A percentile compares a stretch with the other conserved stretches of the same genome.
phyloP scores from a whole-genome alignment of 208 protist genomes.

The Tritrichomonas musculus region DNA sequence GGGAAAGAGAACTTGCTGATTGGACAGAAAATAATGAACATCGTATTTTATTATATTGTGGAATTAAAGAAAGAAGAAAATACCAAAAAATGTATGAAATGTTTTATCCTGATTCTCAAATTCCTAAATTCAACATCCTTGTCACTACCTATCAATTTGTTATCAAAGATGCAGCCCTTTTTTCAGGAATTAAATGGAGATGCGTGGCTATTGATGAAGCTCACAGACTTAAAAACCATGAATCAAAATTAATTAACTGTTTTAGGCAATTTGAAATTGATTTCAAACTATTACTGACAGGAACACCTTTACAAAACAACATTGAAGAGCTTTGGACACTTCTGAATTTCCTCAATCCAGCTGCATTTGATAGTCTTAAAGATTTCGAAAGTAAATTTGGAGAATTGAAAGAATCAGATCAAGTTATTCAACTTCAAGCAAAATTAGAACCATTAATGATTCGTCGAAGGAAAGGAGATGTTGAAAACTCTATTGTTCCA shows the following conservation, averaged over 20 bases:
- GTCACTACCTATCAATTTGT: slow-evolving; percentile 70
- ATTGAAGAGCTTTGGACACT: slow-evolving; percentile 26
- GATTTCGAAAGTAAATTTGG: background rate
- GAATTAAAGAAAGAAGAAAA: background rate
- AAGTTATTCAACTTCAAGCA: slow-evolving; percentile 6
- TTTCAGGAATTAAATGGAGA: slow-evolving; percentile 54
- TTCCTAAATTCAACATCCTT: slow-evolving; percentile 41
- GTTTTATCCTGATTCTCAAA: slow-evolving; percentile 9
- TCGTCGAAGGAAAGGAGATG: slow-evolving; percentile 42
- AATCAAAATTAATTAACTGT: slow-evolving; percentile 48
- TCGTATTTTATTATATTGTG: slow-evolving; percentile 27
- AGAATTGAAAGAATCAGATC: background rate
- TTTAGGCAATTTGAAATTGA: background rate
- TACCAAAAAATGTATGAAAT: slow-evolving; percentile 34
- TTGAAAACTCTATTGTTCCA: slow-evolving; percentile 38
- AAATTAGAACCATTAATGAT: slow-evolving; percentile 46
- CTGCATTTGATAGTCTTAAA: background rate
- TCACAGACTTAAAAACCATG: slow-evolving; percentile 49
- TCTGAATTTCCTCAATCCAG: background rate
- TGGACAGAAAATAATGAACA: slow-evolving; percentile 38
- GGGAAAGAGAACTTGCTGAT: slow-evolving; percentile 45
- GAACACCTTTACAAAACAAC: slow-evolving; percentile 34
- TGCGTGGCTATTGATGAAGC: slow-evolving; percentile 67
- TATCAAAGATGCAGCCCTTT: slow-evolving; percentile 42
- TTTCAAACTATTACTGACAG: slow-evolving; percentile 5